Evolutionary conservation across 257 asterid species (phyloP).

Genomic region (Jasminum sambac): DNA sequence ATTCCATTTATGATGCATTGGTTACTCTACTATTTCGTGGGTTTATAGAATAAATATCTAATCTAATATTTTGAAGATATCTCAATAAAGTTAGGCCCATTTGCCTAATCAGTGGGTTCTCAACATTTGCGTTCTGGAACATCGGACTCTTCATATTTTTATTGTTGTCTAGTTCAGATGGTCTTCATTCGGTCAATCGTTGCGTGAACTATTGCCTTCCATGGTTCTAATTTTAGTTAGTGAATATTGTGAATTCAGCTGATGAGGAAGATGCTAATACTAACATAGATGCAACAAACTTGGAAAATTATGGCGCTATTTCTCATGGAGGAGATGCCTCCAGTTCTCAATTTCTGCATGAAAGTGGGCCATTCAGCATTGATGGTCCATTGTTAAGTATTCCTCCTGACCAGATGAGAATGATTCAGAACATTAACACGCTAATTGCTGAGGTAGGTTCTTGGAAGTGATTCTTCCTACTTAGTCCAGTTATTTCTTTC

Average conservation of each 20-base stretch:
- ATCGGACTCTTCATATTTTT: not conserved
- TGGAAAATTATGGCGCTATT: conserved; percentile 29
- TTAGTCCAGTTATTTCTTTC: conserved; percentile 11
- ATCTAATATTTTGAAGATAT: not conserved
- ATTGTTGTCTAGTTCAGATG: not conserved
- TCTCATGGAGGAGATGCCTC: conserved; percentile 39
- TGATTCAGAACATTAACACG: conserved; percentile 71
- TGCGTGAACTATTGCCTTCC: conserved; percentile 10
- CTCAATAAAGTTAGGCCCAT: not conserved
- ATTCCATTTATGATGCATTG: not conserved
- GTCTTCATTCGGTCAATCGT: not conserved
- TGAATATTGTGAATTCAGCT: conserved; percentile 26
- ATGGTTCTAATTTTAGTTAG: conserved; percentile 25
- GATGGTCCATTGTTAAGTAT: conserved; percentile 51
- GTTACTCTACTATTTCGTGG: not conserved
- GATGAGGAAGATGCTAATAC: conserved; percentile 30
- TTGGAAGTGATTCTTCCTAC: conserved; percentile 22
- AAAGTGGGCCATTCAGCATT: conserved; percentile 45
- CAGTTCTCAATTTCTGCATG: conserved; percentile 46
- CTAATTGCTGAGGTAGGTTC: conserved; percentile 72
- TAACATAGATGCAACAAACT: conserved; percentile 32
- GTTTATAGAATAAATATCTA: not conserved
- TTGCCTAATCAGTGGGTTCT: not conserved
- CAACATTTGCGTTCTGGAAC: not conserved
- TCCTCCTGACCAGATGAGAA: conserved; percentile 89